Base-by-base conservation (phyloP, 2,329 filamentous ascomycete genomes). In the Gnomoniopsis smithogilvyi region DNA sequence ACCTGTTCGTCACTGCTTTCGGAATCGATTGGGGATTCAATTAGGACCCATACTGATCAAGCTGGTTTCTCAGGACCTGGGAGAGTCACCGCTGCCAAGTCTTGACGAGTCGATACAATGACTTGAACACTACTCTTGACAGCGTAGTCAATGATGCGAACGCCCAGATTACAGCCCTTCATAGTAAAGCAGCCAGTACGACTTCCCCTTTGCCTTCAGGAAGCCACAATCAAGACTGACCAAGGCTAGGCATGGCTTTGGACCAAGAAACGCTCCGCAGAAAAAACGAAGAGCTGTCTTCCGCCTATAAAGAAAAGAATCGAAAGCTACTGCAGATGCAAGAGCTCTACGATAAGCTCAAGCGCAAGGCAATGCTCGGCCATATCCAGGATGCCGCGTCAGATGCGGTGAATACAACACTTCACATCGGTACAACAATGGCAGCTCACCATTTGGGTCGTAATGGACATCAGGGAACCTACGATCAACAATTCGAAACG, bases 141-240 rank as follows among this genome's bases (percentile, higher is more conserved):
- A 89, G 88, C 65, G 78, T 90, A 1, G 82, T 92, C 49, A 83
- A 86, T 62, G 87, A 94, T 62, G 90, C 91, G 8, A 92, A 94
- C 67, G 72, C 83, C 1, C 86, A 94, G 67, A 89, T 94, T 57
- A 79, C 82, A 24, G 80, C 73, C 45, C 73, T 95, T 15, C 85
- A 89, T 54, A 81, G 84, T 33, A 88, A 85, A 67, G 69, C 93
- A 26, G 75, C 82, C 58, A 78, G 90, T 89, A 63, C 58, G 79
- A 67, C 7, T n/a, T 24, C 14, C 46, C 3, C 6, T 15, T 26
- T 1, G 3, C 3, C 17, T 22, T 11, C 14, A 22, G 14, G 8
- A 1, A 17, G 3, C 7, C 17, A n/a, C 6, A 33, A 26, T 51
- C 43, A 47, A 2, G 55, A 21, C 60, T 68, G 6, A 67, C 57